These are phyloP conservation scores for Suillus paluster DNA, from an alignment of 768 basidiomycete species.

Conservation along the genomic window DNA sequence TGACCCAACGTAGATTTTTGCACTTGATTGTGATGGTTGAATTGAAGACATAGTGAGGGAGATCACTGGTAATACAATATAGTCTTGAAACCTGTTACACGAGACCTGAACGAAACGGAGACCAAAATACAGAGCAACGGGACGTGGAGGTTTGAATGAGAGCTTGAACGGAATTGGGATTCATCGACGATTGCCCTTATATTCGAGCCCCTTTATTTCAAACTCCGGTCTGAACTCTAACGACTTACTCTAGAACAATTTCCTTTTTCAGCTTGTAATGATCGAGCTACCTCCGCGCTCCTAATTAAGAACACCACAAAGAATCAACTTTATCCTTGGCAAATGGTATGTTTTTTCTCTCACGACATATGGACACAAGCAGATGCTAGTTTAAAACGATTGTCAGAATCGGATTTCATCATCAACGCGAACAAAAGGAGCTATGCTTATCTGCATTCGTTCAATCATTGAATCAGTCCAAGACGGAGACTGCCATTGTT, in stretches of 20 bases:
- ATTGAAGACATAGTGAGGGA: constrained; percentile 22
- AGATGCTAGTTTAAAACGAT: no score
- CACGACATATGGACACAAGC: no score
- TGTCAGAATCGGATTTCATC: background rate
- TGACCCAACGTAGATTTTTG: constrained; percentile 95
- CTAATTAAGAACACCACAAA: constrained; percentile 1
- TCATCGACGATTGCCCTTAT: constrained; percentile 45
- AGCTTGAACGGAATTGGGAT: constrained; percentile 32
- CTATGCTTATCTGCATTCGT: background rate
- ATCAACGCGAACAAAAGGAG: background rate
- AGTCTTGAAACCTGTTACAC: constrained; percentile 56
- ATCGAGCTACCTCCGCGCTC: constrained; percentile 24
- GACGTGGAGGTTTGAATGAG: constrained; percentile 55
- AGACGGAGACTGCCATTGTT: background rate
- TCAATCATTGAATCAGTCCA: background rate
- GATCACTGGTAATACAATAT: constrained; percentile 51
- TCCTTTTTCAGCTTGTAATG: constrained; percentile 21
- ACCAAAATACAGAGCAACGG: constrained; percentile 56
- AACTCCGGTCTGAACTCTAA: constrained; percentile 52
- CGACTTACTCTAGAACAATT: constrained; percentile 23
- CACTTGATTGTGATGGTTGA: constrained; percentile 34
- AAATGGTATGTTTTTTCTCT: background rate
- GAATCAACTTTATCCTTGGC: constrained; percentile 5
- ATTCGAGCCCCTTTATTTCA: constrained; percentile 44
- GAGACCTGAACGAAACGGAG: constrained; percentile 60